phyloP scores from a whole-genome alignment of 1,139 yeast genomes.

The Geotrichum histeridarum region DNA sequence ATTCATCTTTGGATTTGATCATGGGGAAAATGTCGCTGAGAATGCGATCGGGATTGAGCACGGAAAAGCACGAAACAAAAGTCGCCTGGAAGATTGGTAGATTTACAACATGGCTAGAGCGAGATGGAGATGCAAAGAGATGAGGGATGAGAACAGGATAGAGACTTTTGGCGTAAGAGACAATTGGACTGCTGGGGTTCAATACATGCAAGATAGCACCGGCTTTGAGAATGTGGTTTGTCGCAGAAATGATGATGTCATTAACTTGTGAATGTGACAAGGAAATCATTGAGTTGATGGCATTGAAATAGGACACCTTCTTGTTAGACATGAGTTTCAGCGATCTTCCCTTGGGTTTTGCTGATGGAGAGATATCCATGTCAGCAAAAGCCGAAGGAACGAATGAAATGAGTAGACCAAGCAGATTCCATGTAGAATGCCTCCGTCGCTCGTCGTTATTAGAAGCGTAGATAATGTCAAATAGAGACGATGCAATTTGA shows the following conservation, averaged over 20 bases:
- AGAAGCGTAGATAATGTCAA: constrained; percentile 16
- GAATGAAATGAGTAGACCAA: constrained; percentile 15
- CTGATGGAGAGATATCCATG: not conserved
- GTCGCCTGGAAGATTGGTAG: constrained; percentile 16
- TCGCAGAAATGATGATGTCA: constrained; percentile 2
- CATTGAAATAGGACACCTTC: constrained; percentile 8
- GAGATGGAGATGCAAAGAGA: constrained; percentile 17
- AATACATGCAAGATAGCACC: constrained; percentile 8
- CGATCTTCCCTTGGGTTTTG: not conserved
- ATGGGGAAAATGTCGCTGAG: constrained; percentile 16
- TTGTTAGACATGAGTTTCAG: constrained; percentile 9
- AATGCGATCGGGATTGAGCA: constrained; percentile 15
- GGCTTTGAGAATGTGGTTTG: constrained; percentile 15
- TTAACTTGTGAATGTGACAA: constrained; percentile 1
- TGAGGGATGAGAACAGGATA: constrained; percentile 16
- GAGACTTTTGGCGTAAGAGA: constrained; percentile 17
- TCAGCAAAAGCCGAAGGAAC: constrained; percentile 12
- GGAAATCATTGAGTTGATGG: constrained; percentile 5
- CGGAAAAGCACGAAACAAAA: constrained; percentile 18
- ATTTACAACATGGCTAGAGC: constrained; percentile 8
- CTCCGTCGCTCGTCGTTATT: constrained; percentile 18
- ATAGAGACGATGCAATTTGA: constrained; percentile 12
- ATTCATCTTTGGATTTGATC: constrained; percentile 16
- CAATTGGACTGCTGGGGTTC: constrained; percentile 14
- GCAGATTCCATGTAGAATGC: constrained; percentile 15